A percentile compares a stretch with the other conserved stretches of the same genome.
These are phyloP conservation scores for Maudiozyma bulderi DNA, from an alignment of 805 yeast species.

Conservation along the genomic window DNA sequence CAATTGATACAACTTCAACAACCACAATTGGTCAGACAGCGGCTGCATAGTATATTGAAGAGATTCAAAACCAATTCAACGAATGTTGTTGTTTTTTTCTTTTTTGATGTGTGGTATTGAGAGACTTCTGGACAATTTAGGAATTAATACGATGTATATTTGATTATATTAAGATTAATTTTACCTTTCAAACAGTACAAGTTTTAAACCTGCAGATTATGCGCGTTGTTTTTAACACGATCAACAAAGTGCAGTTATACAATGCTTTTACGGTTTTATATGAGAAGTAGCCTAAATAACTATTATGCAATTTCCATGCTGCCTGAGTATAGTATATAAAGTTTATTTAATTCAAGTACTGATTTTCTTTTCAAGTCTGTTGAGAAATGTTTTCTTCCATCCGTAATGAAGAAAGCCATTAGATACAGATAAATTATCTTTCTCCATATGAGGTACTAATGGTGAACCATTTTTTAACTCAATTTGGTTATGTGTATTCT, in stretches of 20 bases:
- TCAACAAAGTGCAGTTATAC: no score
- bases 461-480: conserved; percentile 7
- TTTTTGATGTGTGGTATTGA: not conserved
- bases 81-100: no score
- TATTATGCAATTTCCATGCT: no score
- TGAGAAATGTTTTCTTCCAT: not conserved
- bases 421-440: conserved; percentile 3
- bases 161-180: no score
- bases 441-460: conserved; percentile 5
- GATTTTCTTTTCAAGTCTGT: not conserved
- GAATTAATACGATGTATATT: no score
- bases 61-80: no score
- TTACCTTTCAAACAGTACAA: no score
- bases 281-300: no score
- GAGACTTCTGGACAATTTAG: not conserved
- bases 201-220: no score
- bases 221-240: no score
- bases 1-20: not conserved
- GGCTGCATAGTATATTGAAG: not conserved
- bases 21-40: not conserved
- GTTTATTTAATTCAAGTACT: not conserved
- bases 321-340: not conserved
- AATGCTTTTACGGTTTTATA: no score
- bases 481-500: conserved; percentile 5
- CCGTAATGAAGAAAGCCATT: not conserved